Percentiles rank a stretch among this genome's conserved stretches.
Evolutionary conservation across 345 rosid genomes (phyloP).

Genomic region (Syzygium grande): DNA sequence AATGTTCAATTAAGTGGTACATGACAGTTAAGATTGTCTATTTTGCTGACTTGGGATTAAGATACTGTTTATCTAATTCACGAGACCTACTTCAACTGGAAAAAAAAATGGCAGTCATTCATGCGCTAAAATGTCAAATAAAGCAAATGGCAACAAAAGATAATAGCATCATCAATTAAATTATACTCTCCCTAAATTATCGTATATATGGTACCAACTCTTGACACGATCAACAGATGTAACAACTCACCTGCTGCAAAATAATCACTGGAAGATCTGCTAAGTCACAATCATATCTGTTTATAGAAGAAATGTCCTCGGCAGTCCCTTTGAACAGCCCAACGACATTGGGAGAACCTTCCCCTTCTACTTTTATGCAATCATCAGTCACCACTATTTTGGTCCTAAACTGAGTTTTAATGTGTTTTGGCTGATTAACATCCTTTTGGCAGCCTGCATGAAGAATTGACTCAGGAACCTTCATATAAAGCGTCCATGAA

Average conservation of each 20-base stretch:
- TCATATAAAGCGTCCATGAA: slow-evolving; percentile 82
- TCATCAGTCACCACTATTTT: slow-evolving; percentile 73
- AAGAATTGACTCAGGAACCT: slow-evolving; percentile 69
- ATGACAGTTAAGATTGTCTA: not conserved
- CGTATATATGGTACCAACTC: not conserved
- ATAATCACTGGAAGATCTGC: slow-evolving; percentile 70
- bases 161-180: not conserved
- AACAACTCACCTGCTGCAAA: slow-evolving; percentile 71
- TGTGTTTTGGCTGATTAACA: slow-evolving; percentile 27
- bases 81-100: not conserved
- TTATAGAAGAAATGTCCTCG: slow-evolving; percentile 49
- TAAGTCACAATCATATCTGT: slow-evolving; percentile 76
- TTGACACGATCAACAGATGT: not conserved
- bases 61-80: not conserved
- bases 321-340: slow-evolving; percentile 62
- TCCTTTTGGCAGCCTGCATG: slow-evolving; percentile 36
- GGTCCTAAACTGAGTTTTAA: slow-evolving; percentile 73
- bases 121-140: not conserved
- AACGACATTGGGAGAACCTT: slow-evolving; percentile 83
- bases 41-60: not conserved
- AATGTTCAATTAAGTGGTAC: not conserved
- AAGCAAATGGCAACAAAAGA: not conserved
- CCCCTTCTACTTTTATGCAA: slow-evolving; percentile 68
- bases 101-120: not conserved
- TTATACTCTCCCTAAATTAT: not conserved